Base-by-base conservation (phyloP, 1,284 basidiomycete species). In the Sporisorium reilianum region DNA sequence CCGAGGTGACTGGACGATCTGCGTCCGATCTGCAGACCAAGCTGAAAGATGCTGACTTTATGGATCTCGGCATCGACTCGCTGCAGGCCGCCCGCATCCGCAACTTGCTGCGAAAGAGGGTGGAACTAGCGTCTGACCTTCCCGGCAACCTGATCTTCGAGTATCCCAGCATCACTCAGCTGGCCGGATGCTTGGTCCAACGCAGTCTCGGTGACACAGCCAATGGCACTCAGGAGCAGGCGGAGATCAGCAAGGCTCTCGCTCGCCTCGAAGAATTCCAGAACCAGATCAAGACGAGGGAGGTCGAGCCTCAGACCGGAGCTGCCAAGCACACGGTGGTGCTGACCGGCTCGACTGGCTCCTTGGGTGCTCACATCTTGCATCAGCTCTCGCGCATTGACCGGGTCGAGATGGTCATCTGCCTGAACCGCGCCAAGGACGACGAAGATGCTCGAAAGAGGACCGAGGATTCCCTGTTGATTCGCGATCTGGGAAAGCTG, bases 21-120 rank as follows among this genome's bases (percentile, higher is more conserved):
- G 26, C 38, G 36, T 23, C 45, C 4, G 22, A 30, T 6, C 22
- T 55, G 28, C 12, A 26, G n/a, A 18, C 34, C 26, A 26, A 50
- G 26, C 38, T 62, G 25, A 28, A 22, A 34, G 82, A 85, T 52
- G 78, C 83, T n/a, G 44, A 72, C 54, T 18, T 85, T n/a, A 87
- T 88, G 60, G 68, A 84, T 7, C 86, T 87, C 34, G 89, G 89
- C 22, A 85, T 90, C 41, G 88, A 90, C 81, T 90, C 89, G 11
- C 80, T 90, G 8, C 87, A 89, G 66, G 88, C 88, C 10, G 87
- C 87, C 1, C 85, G 88, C 16, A 87, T 90, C 30, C 83, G 89
- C n/a, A 59, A 57, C 30, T n/a, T 41, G 51, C 28, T 70, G 23
- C 55, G 60, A 20, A 53, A 56, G 32, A 30, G 45, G 3, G 30